Evolutionary conservation across 2,329 filamentous ascomycete species (phyloP).

Genomic region (Penicillium sp.): DNA sequence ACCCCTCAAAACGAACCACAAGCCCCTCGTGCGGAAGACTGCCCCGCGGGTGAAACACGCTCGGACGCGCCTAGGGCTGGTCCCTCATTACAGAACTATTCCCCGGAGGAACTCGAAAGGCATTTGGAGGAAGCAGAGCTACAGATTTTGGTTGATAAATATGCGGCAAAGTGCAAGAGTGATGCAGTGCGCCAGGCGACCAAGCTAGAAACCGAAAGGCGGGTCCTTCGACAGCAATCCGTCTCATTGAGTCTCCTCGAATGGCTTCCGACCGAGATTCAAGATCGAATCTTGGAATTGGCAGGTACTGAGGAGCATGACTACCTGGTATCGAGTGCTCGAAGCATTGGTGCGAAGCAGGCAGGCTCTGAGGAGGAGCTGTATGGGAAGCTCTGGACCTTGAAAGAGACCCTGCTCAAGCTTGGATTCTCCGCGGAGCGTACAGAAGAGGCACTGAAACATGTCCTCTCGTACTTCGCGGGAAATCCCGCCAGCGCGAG

Average conservation of each 20-base stretch:
- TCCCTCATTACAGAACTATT: conserved; percentile 62
- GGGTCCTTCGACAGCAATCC: conserved; percentile 79
- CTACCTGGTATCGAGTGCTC: conserved; percentile 40
- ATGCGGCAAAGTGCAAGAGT: conserved; percentile 76
- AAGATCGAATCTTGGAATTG: conserved; percentile 78
- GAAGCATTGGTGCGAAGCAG: conserved; percentile 42
- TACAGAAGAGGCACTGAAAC: conserved; percentile 68
- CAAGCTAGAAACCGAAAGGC: conserved; percentile 83
- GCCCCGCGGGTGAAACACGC: conserved; percentile 23
- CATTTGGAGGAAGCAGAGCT: conserved; percentile 91
- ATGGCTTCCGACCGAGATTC: conserved; percentile 81
- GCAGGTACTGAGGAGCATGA: conserved; percentile 49
- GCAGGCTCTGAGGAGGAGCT: conserved; percentile 74
- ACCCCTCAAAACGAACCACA: conserved; percentile 42
- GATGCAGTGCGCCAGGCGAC: conserved; percentile 78
- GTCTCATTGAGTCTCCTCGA: conserved; percentile 73
- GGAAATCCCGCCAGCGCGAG: conserved; percentile 59
- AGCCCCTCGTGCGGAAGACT: conserved; percentile 28
- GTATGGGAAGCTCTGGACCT: conserved; percentile 79
- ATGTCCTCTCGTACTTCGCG: conserved; percentile 71
- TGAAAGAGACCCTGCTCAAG: conserved; percentile 73
- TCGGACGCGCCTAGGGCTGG: conserved; percentile 26
- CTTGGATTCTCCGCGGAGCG: conserved; percentile 71
- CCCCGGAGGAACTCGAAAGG: conserved; percentile 85
- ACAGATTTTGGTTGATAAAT: conserved; percentile 83